Evolutionary conservation across 768 basidiomycete species (phyloP), one percentile per base, ranked within the genome.

Genomic region (Mycena rosella): DNA sequence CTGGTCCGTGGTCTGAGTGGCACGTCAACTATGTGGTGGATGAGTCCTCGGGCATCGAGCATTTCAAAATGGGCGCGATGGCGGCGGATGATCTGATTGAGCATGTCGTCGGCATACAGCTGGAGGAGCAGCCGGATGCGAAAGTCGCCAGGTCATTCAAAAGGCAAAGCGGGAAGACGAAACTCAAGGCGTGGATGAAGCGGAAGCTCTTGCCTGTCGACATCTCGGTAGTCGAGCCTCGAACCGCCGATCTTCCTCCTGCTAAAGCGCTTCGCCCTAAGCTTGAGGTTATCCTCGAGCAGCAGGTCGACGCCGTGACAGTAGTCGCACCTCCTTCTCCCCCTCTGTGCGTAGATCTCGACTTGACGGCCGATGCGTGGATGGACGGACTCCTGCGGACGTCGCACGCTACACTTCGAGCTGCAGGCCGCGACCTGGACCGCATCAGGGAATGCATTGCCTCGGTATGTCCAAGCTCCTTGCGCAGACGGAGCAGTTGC

Each of bases 181-280:
- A 83, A 68, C 74, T 92, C 49, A 90, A 87, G 70, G 82, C 86
- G 6, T 92, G 91, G 91, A 77, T 89, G 73, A 88, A 84, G 78
- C 87, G 86, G 68, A 90, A 90, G 67, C 81, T 91, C 30, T 70
- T 78, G 10, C 74, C 79, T 3, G 80, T 27, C 27, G 68, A 69
- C 22, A 29, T 26, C 38, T 44, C 42, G 11, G 54, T 18, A 20
- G 29, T 45, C 40, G 61, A 54, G 45, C 10, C 2, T 47, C n/a
- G 5, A 14, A 13, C 45, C 1, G 49, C 9, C 22, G 22, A 2
- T 34, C 22, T 44, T 11, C 53, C 27, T 34, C 6, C 17, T 36
- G 15, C 40, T 15, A 34, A 13, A n/a, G 17, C 20, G 11, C 4
- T 44, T 14, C 68, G 59, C 32, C 60, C 74, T 17, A 82, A 74